Evolutionary conservation across 1,139 yeast genomes (phyloP).

Genomic region (Yamadazyma blattariae): DNA sequence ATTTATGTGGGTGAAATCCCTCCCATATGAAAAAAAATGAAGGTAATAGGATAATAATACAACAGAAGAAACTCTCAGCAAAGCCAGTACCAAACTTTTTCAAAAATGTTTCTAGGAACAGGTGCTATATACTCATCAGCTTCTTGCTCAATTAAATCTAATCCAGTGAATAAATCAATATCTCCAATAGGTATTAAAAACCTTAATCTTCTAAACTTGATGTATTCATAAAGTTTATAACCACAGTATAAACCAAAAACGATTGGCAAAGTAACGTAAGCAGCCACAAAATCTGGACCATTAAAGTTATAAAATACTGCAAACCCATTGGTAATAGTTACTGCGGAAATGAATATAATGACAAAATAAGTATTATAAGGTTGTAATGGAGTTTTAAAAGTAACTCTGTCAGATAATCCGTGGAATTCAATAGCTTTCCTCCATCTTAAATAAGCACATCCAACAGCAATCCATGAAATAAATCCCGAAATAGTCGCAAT

Average conservation of each 20-base stretch:
- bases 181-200: conserved; percentile 31
- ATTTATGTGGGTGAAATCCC: too few relatives aligned
- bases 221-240: conserved; percentile 32
- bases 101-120: conserved; percentile 30
- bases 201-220: conserved; percentile 18
- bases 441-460: conserved; percentile 49
- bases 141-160: conserved; percentile 42
- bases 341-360: conserved; percentile 40
- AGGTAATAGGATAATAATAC: too few relatives aligned
- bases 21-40: too few relatives aligned
- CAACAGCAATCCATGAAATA: conserved; percentile 59
- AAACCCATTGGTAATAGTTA: conserved; percentile 59
- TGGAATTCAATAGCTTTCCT: conserved; percentile 49
- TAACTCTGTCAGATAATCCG: conserved; percentile 41
- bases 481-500: conserved; percentile 71
- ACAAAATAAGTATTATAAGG: conserved; percentile 53
- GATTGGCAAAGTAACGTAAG: conserved; percentile 60
- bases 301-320: conserved; percentile 54
- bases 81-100: conserved; percentile 43
- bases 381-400: conserved; percentile 47
- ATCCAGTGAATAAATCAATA: conserved; percentile 44
- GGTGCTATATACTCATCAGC: conserved; percentile 27
- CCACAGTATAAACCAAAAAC: conserved; percentile 45
- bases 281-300: conserved; percentile 55
- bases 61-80: conserved; percentile 3